Conservation (phyloP, 208 protist species). For the Crithidia mellificae region DNA sequence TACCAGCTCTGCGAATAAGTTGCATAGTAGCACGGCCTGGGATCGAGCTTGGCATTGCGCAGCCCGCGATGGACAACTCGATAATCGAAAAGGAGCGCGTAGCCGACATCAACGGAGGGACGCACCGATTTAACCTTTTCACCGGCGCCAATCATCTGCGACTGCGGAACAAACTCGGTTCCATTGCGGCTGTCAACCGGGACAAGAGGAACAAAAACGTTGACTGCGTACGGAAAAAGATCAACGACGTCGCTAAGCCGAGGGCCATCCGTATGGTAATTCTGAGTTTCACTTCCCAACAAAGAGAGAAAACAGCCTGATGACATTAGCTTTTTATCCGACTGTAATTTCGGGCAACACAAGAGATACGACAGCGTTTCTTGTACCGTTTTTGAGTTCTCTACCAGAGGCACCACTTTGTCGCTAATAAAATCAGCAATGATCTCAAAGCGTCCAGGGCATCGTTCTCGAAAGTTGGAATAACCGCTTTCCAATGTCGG, state of each 20-base stretch:
- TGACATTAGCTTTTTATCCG: conserved; percentile 51
- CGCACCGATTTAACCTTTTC: conserved; percentile 25
- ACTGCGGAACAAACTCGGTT: conserved; percentile 57
- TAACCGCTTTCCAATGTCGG: conserved; percentile 56
- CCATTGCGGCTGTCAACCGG: conserved; percentile 54
- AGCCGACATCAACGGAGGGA: conserved; percentile 43
- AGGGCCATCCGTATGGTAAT: conserved; percentile 62
- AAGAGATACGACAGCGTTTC: conserved; percentile 41
- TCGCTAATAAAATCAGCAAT: conserved; percentile 51
- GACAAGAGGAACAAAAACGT: conserved; percentile 76
- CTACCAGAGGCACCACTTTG: conserved; percentile 43
- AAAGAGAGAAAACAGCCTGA: conserved; percentile 70
- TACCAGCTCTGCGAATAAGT: conserved; percentile 65
- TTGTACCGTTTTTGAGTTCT: conserved; percentile 37
- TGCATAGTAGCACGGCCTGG: conserved; percentile 64
- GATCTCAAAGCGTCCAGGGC: conserved; percentile 65
- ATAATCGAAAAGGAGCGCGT: conserved; percentile 67
- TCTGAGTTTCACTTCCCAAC: conserved; percentile 50
- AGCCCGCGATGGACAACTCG: conserved; percentile 63
- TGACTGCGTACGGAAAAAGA: conserved; percentile 66
- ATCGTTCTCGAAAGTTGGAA: conserved; percentile 65
- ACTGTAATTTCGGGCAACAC: neutral
- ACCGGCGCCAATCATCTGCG: conserved; percentile 27
- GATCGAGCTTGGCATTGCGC: conserved; percentile 35
- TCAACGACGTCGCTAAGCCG: conserved; percentile 47